phyloP scores from a whole-genome alignment of 345 rosid species.

The Eucalyptus pauciflora region DNA sequence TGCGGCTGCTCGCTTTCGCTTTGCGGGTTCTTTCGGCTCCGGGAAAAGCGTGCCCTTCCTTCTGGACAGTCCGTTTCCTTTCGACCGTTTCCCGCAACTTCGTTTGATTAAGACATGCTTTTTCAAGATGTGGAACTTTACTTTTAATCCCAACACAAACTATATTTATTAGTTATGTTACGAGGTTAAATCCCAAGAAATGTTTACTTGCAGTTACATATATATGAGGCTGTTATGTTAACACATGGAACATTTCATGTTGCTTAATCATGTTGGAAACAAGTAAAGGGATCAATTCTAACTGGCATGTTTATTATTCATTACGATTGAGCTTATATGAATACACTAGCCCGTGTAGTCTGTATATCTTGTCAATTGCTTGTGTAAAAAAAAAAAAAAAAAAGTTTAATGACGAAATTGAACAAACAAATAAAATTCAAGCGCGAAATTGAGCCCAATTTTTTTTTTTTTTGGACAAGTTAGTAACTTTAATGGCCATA shows the following conservation, averaged over 20 bases:
- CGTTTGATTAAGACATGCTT: too few species aligned
- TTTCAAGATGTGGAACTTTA: not conserved
- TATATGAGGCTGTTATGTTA: not conserved
- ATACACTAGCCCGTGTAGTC: not conserved
- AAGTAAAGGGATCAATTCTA: not conserved
- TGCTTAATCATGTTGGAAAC: not conserved
- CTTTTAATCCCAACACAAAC: not conserved
- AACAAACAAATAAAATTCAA: not conserved
- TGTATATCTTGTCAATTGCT: not conserved
- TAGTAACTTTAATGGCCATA: not conserved
- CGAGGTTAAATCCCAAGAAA: not conserved
- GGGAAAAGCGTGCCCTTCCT: too few species aligned
- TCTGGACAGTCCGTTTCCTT: too few species aligned
- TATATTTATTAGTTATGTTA: not conserved
- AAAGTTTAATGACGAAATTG: not conserved
- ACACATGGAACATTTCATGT: not conserved
- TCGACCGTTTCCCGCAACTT: too few species aligned
- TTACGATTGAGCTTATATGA: not conserved
- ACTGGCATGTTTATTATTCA: not conserved
- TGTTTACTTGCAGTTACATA: not conserved
- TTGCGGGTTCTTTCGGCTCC: not conserved
- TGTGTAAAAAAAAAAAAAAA: not conserved
- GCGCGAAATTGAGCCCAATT: not conserved
- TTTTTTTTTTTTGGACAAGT: not conserved
- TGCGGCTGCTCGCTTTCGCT: too few species aligned